Percentiles rank a stretch among this genome's conserved stretches.
These are phyloP conservation scores for Mortierella sp. DNA, from an alignment of 371 early-diverging fungal species.

Conservation along the genomic window DNA sequence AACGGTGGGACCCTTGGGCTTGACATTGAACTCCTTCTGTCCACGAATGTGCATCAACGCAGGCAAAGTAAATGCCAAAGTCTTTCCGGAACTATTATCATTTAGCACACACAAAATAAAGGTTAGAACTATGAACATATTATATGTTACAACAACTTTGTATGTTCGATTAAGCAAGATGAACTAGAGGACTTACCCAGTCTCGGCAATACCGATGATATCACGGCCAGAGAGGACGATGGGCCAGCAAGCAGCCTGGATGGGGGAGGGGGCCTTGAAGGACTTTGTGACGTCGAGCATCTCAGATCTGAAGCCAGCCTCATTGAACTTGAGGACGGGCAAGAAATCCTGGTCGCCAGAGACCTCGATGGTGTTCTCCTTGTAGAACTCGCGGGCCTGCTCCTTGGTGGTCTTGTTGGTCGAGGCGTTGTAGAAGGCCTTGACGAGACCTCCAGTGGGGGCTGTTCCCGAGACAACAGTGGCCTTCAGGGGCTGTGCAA, in stretches of 20 bases:
- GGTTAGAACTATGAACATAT: no score
- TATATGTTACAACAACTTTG: no score
- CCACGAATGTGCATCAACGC: constrained; percentile 78
- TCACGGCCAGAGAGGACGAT: constrained; percentile 79
- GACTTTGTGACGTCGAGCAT: constrained; percentile 86
- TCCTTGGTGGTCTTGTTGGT: constrained; percentile 57
- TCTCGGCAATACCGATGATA: constrained; percentile 87
- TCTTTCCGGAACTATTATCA: constrained; percentile 84
- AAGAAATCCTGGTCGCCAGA: constrained; percentile 74
- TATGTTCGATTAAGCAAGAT: no score
- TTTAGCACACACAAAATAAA: neutral
- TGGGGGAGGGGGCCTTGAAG: constrained; percentile 94
- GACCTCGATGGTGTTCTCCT: constrained; percentile 77
- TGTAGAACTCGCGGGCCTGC: constrained; percentile 67
- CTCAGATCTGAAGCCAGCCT: constrained; percentile 77
- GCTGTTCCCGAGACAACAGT: constrained; percentile 47
- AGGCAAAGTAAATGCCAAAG: constrained; percentile 96
- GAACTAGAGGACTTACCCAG: constrained; percentile 79
- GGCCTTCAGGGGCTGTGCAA: constrained; percentile 40
- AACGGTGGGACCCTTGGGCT: constrained; percentile 69
- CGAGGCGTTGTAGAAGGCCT: constrained; percentile 42
- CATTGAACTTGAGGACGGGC: constrained; percentile 83
- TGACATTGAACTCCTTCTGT: constrained; percentile 64
- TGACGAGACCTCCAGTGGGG: constrained; percentile 36
- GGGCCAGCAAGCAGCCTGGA: constrained; percentile 97